These are phyloP conservation scores for Metarhizium guizhouense DNA, from an alignment of 2,329 filamentous ascomycete species.

Conservation along the genomic window DNA sequence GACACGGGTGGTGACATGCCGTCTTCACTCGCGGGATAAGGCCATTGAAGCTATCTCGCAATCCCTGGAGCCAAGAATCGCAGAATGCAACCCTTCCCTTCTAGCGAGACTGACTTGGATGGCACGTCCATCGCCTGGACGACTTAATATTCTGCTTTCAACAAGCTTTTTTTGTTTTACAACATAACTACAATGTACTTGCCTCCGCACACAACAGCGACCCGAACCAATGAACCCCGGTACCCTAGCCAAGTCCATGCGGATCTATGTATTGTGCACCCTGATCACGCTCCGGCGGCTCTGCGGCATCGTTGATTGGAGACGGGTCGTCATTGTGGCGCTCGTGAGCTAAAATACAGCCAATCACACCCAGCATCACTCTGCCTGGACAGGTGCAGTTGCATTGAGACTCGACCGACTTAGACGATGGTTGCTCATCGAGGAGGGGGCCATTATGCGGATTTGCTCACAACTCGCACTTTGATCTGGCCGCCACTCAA, in stretches of 20 bases:
- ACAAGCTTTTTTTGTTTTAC: neutral
- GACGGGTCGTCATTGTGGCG: neutral
- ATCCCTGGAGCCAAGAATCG: too few species aligned
- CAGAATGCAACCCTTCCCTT: too few species aligned
- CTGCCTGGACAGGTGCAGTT: neutral
- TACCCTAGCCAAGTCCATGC: neutral
- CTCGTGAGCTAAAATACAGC: neutral
- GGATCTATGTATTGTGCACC: neutral
- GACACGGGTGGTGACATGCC: too few species aligned
- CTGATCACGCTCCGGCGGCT: slow-evolving; percentile 3
- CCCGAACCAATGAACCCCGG: neutral
- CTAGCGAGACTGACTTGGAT: too few species aligned
- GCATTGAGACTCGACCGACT: neutral
- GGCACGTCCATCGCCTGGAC: too few species aligned
- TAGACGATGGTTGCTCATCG: neutral
- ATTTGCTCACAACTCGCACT: neutral
- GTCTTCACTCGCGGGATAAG: too few species aligned
- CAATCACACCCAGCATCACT: slow-evolving; percentile 1
- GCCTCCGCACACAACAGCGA: neutral
- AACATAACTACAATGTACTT: neutral
- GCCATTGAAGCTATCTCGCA: too few species aligned
- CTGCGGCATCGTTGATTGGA: slow-evolving; percentile 4
- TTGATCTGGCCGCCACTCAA: too few species aligned
- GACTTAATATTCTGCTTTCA: neutral
- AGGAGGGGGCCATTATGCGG: neutral